A percentile compares a stretch with the other conserved stretches of the same genome.
These are phyloP conservation scores for Pyrus hybrid DNA, from an alignment of 331 rosid species.

Conservation along the genomic window DNA sequence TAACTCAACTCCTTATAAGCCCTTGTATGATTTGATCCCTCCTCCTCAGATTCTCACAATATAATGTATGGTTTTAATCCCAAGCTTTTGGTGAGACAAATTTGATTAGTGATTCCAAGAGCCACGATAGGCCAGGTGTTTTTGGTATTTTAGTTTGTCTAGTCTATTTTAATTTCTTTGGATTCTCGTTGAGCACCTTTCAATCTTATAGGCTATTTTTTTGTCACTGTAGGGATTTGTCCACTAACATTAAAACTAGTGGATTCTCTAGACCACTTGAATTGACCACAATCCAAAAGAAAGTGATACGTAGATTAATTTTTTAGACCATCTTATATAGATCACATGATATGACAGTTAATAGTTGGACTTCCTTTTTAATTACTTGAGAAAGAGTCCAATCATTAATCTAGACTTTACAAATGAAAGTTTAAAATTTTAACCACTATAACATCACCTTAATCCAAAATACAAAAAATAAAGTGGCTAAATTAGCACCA, in stretches of 20 bases:
- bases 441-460: too few species aligned
- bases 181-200: constrained; percentile 35
- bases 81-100: background rate
- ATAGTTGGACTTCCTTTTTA: too few species aligned
- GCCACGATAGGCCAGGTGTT: background rate
- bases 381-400: too few species aligned
- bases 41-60: too few species aligned
- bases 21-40: too few species aligned
- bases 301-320: too few species aligned
- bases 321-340: too few species aligned
- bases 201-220: constrained; percentile 27
- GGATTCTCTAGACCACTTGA: constrained; percentile 5
- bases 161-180: constrained; percentile 23
- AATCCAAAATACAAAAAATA: too few species aligned
- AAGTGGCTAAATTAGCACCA: constrained; percentile 7
- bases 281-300: background rate
- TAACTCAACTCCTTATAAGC: too few species aligned
- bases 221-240: constrained; percentile 25
- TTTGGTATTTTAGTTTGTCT: background rate
- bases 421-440: too few species aligned
- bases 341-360: too few species aligned
- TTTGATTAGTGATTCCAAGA: background rate
- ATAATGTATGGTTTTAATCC: background rate
- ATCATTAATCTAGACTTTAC: too few species aligned
- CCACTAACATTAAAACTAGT: constrained; percentile 4